Conservation (phyloP, 768 basidiomycete genomes). For the Auricularia heimuer region DNA sequence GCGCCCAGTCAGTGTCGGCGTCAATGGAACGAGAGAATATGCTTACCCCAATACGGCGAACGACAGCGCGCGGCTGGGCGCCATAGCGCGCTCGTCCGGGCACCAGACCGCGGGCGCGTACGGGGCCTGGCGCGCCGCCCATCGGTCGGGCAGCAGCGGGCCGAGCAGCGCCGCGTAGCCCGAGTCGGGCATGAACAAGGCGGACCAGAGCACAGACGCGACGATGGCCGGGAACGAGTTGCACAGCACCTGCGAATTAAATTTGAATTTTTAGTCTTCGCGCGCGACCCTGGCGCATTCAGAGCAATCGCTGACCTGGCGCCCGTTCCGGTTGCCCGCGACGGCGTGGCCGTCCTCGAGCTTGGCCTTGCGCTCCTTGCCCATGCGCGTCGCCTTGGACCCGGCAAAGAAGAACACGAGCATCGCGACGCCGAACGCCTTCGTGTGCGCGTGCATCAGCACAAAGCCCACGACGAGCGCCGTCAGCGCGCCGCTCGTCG, state of each 20-base stretch:
- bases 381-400: constrained; percentile 79
- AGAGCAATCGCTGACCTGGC: constrained; percentile 45
- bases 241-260: constrained; percentile 35
- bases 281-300: too few relatives aligned
- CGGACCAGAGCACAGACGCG: constrained; percentile 56
- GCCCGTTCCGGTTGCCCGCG: constrained; percentile 62
- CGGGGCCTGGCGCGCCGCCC: constrained; percentile 5
- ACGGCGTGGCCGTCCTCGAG: constrained; percentile 74
- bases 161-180: constrained; percentile 14
- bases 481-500: constrained; percentile 62
- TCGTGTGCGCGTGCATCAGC: constrained; percentile 57
- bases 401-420: constrained; percentile 74
- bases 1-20: not conserved
- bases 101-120: constrained; percentile 50
- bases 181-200: constrained; percentile 39
- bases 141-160: constrained; percentile 1
- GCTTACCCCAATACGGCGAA: constrained; percentile 58
- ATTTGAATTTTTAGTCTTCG: too few relatives aligned
- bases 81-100: constrained; percentile 21
- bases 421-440: constrained; percentile 54
- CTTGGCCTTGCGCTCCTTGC: constrained; percentile 61
- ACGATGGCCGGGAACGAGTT: constrained; percentile 61
- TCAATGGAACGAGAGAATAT: not conserved
- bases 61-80: constrained; percentile 44
- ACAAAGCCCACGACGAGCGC: constrained; percentile 70